phyloP scores from a whole-genome alignment of 805 yeast genomes.

The Cyberlindnera sargentensis region DNA sequence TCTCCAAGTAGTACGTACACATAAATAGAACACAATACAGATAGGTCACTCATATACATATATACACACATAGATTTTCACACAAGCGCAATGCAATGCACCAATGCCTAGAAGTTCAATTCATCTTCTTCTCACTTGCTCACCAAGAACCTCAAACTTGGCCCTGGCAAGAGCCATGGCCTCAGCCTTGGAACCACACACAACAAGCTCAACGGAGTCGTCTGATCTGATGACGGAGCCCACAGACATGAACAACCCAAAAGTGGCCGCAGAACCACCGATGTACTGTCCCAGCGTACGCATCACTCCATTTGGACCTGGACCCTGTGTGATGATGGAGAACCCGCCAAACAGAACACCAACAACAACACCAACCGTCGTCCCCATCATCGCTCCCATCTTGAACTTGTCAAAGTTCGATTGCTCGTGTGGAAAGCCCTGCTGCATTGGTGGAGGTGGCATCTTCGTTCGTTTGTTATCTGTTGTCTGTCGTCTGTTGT shows the following conservation, averaged over 20 bases:
- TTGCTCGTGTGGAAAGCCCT: constrained; percentile 53
- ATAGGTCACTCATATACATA: no score
- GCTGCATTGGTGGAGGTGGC: constrained; percentile 56
- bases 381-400: constrained; percentile 98
- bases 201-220: neutral
- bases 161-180: constrained; percentile 37
- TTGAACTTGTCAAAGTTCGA: constrained; percentile 93
- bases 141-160: constrained; percentile 26
- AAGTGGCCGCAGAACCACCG: constrained; percentile 93
- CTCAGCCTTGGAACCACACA: constrained; percentile 23
- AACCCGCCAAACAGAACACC: constrained; percentile 94
- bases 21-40: no score
- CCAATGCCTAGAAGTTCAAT: no score
- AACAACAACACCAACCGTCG: constrained; percentile 75
- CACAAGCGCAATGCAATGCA: no score
- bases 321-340: constrained; percentile 85
- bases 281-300: constrained; percentile 95
- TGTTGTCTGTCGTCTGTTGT: neutral
- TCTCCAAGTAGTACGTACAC: no score
- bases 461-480: neutral
- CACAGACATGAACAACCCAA: constrained; percentile 93
- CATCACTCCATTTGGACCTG: constrained; percentile 98
- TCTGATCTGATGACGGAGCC: constrained; percentile 91
- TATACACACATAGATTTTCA: no score
- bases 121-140: constrained; percentile 17